Evolutionary conservation across 192 early-diverging fungal genomes (phyloP).

Genomic region (Backusella morwellensis): DNA sequence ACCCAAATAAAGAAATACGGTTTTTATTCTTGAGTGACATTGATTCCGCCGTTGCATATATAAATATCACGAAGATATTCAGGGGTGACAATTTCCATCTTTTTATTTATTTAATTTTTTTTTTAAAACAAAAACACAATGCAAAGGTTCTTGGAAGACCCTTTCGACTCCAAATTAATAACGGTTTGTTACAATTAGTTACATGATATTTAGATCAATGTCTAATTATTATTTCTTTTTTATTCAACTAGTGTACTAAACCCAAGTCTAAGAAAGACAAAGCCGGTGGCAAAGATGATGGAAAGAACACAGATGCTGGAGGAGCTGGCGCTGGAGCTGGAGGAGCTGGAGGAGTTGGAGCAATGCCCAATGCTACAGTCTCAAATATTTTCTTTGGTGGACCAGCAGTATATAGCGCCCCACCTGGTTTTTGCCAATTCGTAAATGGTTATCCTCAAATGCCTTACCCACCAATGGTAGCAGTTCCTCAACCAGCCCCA

Average conservation of each 20-base stretch:
- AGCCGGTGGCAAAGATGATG: background rate
- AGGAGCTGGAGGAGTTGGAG: background rate
- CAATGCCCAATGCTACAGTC: background rate
- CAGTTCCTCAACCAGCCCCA: background rate
- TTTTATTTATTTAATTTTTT: background rate
- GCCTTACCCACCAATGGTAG: background rate
- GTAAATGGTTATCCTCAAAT: background rate
- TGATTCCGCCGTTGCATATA: background rate
- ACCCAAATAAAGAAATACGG: background rate
- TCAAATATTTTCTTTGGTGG: background rate
- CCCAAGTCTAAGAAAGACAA: background rate
- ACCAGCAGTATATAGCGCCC: background rate
- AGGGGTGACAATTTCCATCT: background rate
- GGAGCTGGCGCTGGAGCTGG: background rate
- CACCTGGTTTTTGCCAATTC: background rate
- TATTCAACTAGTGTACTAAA: background rate
- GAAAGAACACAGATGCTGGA: background rate
- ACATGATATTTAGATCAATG: background rate
- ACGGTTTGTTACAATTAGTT: background rate
- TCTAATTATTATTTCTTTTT: background rate
- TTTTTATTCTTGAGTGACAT: background rate
- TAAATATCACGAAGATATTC: background rate
- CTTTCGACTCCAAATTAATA: background rate
- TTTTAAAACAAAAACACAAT: background rate
- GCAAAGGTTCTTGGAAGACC: background rate